Percentiles rank a stretch among this genome's conserved stretches.
phyloP scores from a whole-genome alignment of 2,329 filamentous ascomycete species.

The Phoma sp. region DNA sequence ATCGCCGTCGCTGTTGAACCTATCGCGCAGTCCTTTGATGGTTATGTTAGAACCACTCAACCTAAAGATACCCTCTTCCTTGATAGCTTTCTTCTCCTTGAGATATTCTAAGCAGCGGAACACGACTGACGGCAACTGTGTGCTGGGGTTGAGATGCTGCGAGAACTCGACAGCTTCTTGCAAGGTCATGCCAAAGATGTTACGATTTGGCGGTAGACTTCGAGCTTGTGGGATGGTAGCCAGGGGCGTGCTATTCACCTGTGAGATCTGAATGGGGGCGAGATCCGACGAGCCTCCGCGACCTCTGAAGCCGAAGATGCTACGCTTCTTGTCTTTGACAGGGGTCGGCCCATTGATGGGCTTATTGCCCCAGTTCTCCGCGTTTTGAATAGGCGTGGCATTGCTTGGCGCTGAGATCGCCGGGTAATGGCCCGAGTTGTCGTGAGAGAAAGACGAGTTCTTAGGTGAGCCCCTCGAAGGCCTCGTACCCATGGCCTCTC shows the following conservation, averaged over 20 bases:
- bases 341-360: constrained; percentile 57
- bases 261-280: constrained; percentile 40
- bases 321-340: constrained; percentile 82
- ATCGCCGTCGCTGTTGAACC: constrained; percentile 92
- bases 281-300: constrained; percentile 73
- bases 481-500: constrained; percentile 29
- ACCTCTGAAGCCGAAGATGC: constrained; percentile 68
- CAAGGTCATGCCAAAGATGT: constrained; percentile 82
- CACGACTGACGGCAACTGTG: constrained; percentile 86
- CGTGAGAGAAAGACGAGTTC: constrained; percentile 43
- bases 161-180: constrained; percentile 86
- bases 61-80: constrained; percentile 94
- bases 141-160: constrained; percentile 72
- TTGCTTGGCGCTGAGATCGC: constrained; percentile 85
- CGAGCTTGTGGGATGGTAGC: constrained; percentile 32
- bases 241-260: constrained; percentile 23
- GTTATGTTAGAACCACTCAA: constrained; percentile 96
- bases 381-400: constrained; percentile 80
- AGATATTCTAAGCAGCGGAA: constrained; percentile 96
- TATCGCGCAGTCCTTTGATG: constrained; percentile 87
- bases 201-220: constrained; percentile 54
- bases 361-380: constrained; percentile 85
- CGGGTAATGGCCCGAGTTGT: constrained; percentile 44
- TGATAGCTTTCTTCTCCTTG: constrained; percentile 77
- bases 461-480: constrained; percentile 38